These are phyloP conservation scores for Coelastrella sp. DNA, from an alignment of 139 green algal genomes.

Conservation along the genomic window DNA sequence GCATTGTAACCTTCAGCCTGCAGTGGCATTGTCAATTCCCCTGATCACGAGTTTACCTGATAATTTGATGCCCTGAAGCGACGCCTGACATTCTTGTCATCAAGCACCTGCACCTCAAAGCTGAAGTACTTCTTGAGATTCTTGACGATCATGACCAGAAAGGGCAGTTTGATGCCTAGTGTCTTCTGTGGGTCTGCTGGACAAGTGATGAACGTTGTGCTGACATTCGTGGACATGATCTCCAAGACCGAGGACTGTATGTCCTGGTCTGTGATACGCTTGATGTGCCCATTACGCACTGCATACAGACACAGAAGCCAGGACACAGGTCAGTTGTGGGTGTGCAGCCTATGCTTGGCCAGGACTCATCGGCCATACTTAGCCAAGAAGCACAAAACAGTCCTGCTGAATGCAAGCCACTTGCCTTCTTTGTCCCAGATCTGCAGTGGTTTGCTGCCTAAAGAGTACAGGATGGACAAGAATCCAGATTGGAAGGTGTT, in stretches of 20 bases:
- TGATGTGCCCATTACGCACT: conserved; percentile 97
- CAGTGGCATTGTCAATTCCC: not conserved
- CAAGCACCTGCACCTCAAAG: conserved; percentile 89
- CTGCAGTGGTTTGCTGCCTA: conserved; percentile 95
- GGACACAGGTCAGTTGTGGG: not conserved
- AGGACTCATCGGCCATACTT: too few relatives aligned
- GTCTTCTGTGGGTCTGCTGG: conserved; percentile 90
- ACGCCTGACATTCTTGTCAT: conserved; percentile 98
- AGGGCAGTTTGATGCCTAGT: conserved; percentile 97
- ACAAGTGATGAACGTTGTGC: conserved; percentile 93
- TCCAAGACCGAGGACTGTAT: conserved; percentile 96
- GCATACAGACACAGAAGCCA: conserved; percentile 32
- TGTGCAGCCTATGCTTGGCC: too few relatives aligned
- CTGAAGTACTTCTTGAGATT: conserved; percentile 48
- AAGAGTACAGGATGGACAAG: conserved; percentile 95
- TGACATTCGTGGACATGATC: conserved; percentile 92
- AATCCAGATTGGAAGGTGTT: conserved; percentile 92
- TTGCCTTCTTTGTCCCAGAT: conserved; percentile 95
- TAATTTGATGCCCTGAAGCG: conserved; percentile 98
- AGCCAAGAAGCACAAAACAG: too few relatives aligned
- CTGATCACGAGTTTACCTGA: conserved; percentile 69
- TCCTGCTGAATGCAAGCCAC: not conserved
- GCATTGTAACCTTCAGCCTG: too few relatives aligned
- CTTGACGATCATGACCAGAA: conserved; percentile 98
- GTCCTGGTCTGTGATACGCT: conserved; percentile 96